phyloP scores from a whole-genome alignment of 2,329 filamentous ascomycete species.

The Fusarium decemcellulare region DNA sequence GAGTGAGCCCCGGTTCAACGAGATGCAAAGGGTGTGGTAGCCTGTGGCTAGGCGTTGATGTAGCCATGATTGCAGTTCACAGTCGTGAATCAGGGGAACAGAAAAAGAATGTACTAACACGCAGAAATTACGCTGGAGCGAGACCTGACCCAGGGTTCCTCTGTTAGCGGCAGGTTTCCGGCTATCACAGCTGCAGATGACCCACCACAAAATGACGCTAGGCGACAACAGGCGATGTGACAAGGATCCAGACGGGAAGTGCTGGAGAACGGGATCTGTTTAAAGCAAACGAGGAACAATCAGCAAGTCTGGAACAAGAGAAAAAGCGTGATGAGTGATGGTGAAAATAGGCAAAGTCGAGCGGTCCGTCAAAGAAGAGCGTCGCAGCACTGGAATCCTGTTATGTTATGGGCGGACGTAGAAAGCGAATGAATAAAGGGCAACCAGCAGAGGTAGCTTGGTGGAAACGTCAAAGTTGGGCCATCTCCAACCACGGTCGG shows the following conservation, averaged over 20 bases:
- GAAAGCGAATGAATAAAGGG: slow-evolving; percentile 26
- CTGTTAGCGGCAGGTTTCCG: slow-evolving; percentile 39
- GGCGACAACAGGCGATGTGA: slow-evolving; percentile 31
- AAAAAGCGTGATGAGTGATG: not conserved
- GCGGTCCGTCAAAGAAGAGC: not conserved
- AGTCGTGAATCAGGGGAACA: slow-evolving; percentile 26
- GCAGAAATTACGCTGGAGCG: slow-evolving; percentile 29
- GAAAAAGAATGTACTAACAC: slow-evolving; percentile 45
- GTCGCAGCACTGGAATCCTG: slow-evolving; percentile 1
- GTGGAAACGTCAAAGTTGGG: slow-evolving; percentile 21
- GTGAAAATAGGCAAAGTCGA: slow-evolving; percentile 6
- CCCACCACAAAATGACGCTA: slow-evolving; percentile 45
- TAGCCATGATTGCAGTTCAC: slow-evolving; percentile 34
- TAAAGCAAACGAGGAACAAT: slow-evolving; percentile 35
- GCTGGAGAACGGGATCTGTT: slow-evolving; percentile 43
- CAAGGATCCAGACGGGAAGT: slow-evolving; percentile 36
- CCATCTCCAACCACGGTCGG: slow-evolving; percentile 33
- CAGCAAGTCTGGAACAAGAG: slow-evolving; percentile 40
- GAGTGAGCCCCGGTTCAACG: slow-evolving; percentile 32
- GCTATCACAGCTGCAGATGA: slow-evolving; percentile 40
- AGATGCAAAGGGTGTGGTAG: slow-evolving; percentile 17
- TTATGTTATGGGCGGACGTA: slow-evolving; percentile 11
- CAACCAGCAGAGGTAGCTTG: slow-evolving; percentile 19
- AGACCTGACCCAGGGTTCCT: slow-evolving; percentile 35
- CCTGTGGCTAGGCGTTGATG: slow-evolving; percentile 36